Conservation (phyloP, 2,329 filamentous ascomycete species). For the Eutypa lata region DNA sequence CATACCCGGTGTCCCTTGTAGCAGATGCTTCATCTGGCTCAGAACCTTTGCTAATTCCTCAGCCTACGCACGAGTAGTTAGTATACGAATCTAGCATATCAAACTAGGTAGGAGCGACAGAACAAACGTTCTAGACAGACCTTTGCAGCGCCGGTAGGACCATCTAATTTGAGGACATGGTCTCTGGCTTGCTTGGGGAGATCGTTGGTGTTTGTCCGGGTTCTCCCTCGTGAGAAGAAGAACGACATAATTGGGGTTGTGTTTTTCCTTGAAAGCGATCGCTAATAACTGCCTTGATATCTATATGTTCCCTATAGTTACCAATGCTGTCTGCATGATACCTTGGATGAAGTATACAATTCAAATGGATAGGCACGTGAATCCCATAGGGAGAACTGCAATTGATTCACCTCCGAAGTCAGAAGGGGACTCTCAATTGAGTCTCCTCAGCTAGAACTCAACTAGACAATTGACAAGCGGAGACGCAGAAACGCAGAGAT, state of each 20-base stretch:
- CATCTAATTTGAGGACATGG: constrained; percentile 50
- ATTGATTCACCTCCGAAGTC: too few relatives aligned
- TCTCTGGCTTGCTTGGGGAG: constrained; percentile 55
- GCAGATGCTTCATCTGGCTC: constrained; percentile 84
- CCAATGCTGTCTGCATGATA: background rate
- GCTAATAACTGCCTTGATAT: background rate
- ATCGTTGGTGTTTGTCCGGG: constrained; percentile 49
- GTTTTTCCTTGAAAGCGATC: background rate
- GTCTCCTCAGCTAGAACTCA: too few relatives aligned
- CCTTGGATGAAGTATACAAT: background rate
- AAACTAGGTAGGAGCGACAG: constrained; percentile 6
- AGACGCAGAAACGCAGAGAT: too few relatives aligned
- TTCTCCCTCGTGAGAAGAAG: constrained; percentile 51
- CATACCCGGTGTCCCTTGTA: constrained; percentile 89
- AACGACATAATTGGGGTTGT: constrained; percentile 45
- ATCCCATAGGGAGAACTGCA: too few relatives aligned
- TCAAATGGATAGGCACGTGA: background rate
- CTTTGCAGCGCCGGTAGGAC: constrained; percentile 45
- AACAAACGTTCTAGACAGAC: constrained; percentile 26
- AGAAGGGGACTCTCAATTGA: too few relatives aligned
- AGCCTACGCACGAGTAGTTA: constrained; percentile 50
- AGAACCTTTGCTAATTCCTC: constrained; percentile 87
- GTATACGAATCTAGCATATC: constrained; percentile 6
- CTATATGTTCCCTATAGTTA: background rate
- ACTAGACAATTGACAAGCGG: too few relatives aligned